Evolutionary conservation across 805 yeast species (phyloP), one percentile per base, ranked within the genome.

Genomic region (Yamadazyma paraphyllophila): DNA sequence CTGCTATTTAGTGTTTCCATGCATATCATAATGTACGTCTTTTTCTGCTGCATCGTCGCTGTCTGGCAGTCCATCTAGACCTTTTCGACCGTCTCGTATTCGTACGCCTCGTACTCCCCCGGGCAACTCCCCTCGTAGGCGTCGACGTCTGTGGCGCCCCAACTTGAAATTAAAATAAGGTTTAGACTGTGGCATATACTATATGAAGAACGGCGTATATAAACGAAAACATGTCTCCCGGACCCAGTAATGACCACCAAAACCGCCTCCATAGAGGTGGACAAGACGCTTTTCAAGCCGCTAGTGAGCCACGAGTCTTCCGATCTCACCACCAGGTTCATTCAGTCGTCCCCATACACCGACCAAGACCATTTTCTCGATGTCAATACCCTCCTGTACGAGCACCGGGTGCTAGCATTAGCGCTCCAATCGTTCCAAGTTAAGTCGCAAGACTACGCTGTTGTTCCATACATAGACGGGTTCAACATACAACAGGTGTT

Each of bases 331-430:
- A n/a, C 11, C 10, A 8, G 39, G 15, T 36, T n/a, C 29, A 35
- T 46, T n/a, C 49, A 47, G 42, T 55, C 71, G 8, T 63, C 67
- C 13, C 73, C 73, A 3, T 67, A 66, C 44, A 27, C 37, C 13
- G 66, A 62, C 14, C 37, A 36, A 11, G 55, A 42, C 1, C 72
- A 68, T 46, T 50, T 53, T 26, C 52, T 68, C 5, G 58, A 62
- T 13, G 48, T 67, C 29, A 47, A 47, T 13, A 53, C 47, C 2
- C 51, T 66, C 11, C 47, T 50, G 7, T 43, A 44, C 15, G 57
- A 55, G 16, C 59, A 60, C 41, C 46, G 47, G 33, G 55, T 61
- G 8, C 27, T 66, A 5, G 61, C 69, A 10, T 40, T 63, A 30
- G 71, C 71, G 6, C 53, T 68, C 40, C 63, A 57, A 46, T 43